These are phyloP conservation scores for Wickerhamiella hasegawae DNA, from an alignment of 805 yeast genomes.

Conservation along the genomic window DNA sequence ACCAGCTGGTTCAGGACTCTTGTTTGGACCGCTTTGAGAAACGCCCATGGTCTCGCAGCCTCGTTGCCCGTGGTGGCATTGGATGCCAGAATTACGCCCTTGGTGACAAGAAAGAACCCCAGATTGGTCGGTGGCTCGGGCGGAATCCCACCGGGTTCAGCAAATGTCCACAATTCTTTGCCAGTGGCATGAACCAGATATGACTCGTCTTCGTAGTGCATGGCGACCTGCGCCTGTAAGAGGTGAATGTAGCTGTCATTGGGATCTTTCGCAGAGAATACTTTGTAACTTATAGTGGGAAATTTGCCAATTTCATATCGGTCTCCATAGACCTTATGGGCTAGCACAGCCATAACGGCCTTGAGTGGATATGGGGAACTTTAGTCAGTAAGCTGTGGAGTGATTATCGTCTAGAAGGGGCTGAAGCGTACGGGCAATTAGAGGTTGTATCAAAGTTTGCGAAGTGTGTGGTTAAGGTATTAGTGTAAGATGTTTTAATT, in stretches of 20 bases:
- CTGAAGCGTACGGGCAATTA: too few species aligned
- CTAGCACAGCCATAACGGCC: slow-evolving; percentile 4
- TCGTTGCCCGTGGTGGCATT: slow-evolving; percentile 3
- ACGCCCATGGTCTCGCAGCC: slow-evolving; percentile 8
- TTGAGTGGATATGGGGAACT: too few species aligned
- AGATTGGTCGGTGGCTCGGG: slow-evolving; percentile 2
- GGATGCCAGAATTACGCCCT: slow-evolving; percentile 12
- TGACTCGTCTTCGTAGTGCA: slow-evolving; percentile 8
- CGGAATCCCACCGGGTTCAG: not conserved
- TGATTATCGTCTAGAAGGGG: too few species aligned
- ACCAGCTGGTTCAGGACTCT: slow-evolving; percentile 9
- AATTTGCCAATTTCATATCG: slow-evolving; percentile 10
- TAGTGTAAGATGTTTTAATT: too few species aligned
- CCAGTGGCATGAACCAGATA: slow-evolving; percentile 8
- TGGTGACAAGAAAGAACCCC: slow-evolving; percentile 2
- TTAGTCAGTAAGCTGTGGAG: too few species aligned
- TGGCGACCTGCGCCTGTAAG: slow-evolving; percentile 10
- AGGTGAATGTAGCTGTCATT: not conserved
- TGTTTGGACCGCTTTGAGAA: slow-evolving; percentile 11
- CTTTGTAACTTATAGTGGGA: slow-evolving; percentile 8
- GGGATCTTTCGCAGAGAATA: not conserved
- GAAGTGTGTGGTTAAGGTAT: too few species aligned
- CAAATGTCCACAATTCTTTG: slow-evolving; percentile 14
- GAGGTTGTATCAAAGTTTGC: too few species aligned
- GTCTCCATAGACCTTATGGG: slow-evolving; percentile 8